These are phyloP conservation scores for Leccinum subtestaceum DNA, from an alignment of 768 basidiomycete species.

Conservation along the genomic window DNA sequence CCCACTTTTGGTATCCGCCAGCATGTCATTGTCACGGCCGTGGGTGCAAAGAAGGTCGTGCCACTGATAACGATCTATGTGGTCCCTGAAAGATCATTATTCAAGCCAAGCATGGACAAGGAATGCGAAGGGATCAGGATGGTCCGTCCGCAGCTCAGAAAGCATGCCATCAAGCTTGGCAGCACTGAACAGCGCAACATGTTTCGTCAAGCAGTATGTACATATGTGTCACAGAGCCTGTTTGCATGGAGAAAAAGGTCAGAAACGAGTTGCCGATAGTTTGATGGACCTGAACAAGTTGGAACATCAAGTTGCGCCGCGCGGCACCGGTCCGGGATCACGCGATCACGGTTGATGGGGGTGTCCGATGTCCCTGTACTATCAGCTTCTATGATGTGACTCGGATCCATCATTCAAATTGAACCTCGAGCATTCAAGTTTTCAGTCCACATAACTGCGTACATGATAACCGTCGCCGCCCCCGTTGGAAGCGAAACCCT, in stretches of 20 bases:
- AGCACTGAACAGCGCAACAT: not conserved
- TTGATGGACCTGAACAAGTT: not conserved
- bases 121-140: not conserved
- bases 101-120: not conserved
- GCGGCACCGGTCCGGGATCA: too few species aligned
- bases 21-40: not conserved
- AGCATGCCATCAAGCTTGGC: not conserved
- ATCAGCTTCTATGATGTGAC: not conserved
- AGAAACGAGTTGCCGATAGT: not conserved
- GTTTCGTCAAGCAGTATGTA: not conserved
- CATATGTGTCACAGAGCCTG: not conserved
- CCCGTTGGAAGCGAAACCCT: conserved; percentile 22
- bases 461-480: conserved; percentile 8
- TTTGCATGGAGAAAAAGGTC: not conserved
- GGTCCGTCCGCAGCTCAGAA: not conserved
- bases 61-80: not conserved
- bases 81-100: not conserved
- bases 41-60: not conserved
- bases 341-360: not conserved
- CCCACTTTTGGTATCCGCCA: conserved; percentile 8
- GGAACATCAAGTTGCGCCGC: too few species aligned
- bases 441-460: not conserved
- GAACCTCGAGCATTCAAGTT: too few species aligned
- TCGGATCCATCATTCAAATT: not conserved
- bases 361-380: not conserved